Percentiles rank a stretch among this genome's conserved stretches.
Conservation (phyloP, 2,329 filamentous ascomycete species). For the Trichothecium sympodiale region DNA sequence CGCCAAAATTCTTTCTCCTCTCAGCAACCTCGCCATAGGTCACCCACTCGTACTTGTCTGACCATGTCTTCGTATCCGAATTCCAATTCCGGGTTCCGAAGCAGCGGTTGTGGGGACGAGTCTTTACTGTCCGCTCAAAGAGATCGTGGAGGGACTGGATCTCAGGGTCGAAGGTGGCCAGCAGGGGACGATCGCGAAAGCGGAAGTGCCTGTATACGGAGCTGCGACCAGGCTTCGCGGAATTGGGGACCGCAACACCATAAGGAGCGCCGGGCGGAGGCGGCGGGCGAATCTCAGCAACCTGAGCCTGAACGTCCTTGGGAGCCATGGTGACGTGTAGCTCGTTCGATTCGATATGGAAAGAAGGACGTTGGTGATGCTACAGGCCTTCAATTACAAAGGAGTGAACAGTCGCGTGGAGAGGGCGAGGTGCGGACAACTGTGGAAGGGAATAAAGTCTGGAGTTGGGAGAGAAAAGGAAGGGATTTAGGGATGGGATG, state of each 20-base stretch:
- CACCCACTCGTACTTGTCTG: constrained; percentile 70
- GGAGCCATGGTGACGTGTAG: constrained; percentile 17
- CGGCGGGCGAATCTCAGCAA: constrained; percentile 43
- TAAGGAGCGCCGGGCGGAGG: constrained; percentile 71
- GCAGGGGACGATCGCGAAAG: constrained; percentile 57
- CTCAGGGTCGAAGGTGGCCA: constrained; percentile 61
- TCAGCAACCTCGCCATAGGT: constrained; percentile 70
- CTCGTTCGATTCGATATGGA: too few relatives aligned
- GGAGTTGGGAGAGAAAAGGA: too few relatives aligned
- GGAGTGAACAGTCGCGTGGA: too few relatives aligned
- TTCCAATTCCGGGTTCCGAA: constrained; percentile 77
- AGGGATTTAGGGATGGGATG: too few relatives aligned
- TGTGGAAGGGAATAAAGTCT: too few relatives aligned
- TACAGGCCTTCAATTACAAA: too few relatives aligned
- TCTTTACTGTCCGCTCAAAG: constrained; percentile 59
- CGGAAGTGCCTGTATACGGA: constrained; percentile 77
- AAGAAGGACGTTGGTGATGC: too few relatives aligned
- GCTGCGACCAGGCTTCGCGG: constrained; percentile 60
- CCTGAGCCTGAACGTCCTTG: constrained; percentile 24
- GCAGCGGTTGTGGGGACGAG: constrained; percentile 56
- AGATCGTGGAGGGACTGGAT: constrained; percentile 66
- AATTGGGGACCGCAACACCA: constrained; percentile 65
- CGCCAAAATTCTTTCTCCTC: constrained; percentile 74
- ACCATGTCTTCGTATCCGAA: constrained; percentile 57
- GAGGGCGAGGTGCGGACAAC: too few relatives aligned